Conservation (phyloP, 257 asterid species). For the Plectranthus barbatus region DNA sequence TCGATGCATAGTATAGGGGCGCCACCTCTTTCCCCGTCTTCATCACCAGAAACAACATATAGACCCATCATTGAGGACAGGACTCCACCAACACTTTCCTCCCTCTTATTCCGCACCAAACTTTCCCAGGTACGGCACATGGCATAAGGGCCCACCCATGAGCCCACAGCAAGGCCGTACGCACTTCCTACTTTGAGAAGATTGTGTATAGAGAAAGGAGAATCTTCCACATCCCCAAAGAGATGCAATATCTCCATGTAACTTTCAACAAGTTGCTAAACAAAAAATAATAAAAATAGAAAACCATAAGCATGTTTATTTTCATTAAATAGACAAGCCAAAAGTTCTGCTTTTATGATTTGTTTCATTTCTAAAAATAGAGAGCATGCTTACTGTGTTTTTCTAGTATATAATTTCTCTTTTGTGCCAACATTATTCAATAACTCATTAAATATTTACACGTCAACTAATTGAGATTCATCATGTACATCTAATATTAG, state of each 20-base stretch:
- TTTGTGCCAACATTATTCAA: background rate
- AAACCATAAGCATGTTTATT: slow-evolving; percentile 2
- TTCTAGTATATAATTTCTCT: too few relatives aligned
- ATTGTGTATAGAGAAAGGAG: slow-evolving; percentile 88
- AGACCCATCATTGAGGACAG: slow-evolving; percentile 43
- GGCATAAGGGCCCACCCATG: slow-evolving; percentile 99
- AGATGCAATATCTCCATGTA: slow-evolving; percentile 68
- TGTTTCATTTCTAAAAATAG: background rate
- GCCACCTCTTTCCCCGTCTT: slow-evolving; percentile 98
- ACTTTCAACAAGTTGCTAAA: slow-evolving; percentile 66
- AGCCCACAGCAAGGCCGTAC: slow-evolving; percentile 89
- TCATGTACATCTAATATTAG: background rate
- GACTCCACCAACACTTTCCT: slow-evolving; percentile 31
- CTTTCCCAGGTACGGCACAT: slow-evolving; percentile 97
- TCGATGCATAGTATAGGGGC: slow-evolving; percentile 86
- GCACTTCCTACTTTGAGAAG: slow-evolving; percentile 87
- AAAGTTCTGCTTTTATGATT: background rate
- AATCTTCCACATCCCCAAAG: slow-evolving; percentile 79
- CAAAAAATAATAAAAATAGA: slow-evolving; percentile 9
- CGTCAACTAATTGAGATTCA: background rate
- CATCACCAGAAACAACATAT: slow-evolving; percentile 95
- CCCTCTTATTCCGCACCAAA: slow-evolving; percentile 43
- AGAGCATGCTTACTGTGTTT: background rate
- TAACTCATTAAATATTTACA: background rate
- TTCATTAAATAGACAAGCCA: background rate